These are phyloP conservation scores for Lyophyllum atratum DNA, from an alignment of 768 basidiomycete species.

Conservation along the genomic window DNA sequence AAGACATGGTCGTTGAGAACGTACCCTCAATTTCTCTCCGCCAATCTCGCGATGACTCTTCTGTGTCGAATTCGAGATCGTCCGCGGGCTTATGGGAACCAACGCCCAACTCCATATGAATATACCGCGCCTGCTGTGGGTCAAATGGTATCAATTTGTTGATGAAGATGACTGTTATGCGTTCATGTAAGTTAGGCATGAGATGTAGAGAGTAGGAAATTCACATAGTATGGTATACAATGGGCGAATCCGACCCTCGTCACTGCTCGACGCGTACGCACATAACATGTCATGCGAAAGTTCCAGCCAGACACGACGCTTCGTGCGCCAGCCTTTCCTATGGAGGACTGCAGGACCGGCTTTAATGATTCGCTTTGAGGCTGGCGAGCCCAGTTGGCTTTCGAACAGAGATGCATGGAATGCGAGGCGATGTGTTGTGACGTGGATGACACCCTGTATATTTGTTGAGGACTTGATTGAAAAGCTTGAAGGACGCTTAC, in stretches of 20 bases:
- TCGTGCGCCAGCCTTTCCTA: constrained; percentile 43
- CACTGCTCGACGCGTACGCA: constrained; percentile 54
- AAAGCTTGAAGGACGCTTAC: constrained; percentile 28
- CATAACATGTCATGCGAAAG: constrained; percentile 62
- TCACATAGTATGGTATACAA: constrained; percentile 51
- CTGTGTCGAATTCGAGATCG: constrained; percentile 56
- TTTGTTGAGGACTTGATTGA: not conserved
- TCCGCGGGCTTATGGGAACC: constrained; percentile 24
- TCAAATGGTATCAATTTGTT: constrained; percentile 45
- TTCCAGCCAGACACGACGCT: constrained; percentile 62
- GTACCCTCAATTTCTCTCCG: constrained; percentile 46
- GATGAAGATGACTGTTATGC: constrained; percentile 47
- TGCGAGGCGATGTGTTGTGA: constrained; percentile 64
- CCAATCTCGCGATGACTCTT: constrained; percentile 54
- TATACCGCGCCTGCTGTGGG: constrained; percentile 41
- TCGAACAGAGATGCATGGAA: constrained; percentile 67
- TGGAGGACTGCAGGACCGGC: constrained; percentile 52
- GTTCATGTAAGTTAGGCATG: not conserved
- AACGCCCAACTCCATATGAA: constrained; percentile 39
- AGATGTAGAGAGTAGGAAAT: constrained; percentile 17
- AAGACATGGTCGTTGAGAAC: constrained; percentile 4
- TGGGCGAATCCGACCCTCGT: constrained; percentile 57
- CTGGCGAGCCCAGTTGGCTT: constrained; percentile 33
- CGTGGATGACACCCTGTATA: constrained; percentile 55
- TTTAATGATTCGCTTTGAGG: constrained; percentile 41